Evolutionary conservation across 1,139 yeast species (phyloP).

Genomic region (Suhomyces bribrorum): DNA sequence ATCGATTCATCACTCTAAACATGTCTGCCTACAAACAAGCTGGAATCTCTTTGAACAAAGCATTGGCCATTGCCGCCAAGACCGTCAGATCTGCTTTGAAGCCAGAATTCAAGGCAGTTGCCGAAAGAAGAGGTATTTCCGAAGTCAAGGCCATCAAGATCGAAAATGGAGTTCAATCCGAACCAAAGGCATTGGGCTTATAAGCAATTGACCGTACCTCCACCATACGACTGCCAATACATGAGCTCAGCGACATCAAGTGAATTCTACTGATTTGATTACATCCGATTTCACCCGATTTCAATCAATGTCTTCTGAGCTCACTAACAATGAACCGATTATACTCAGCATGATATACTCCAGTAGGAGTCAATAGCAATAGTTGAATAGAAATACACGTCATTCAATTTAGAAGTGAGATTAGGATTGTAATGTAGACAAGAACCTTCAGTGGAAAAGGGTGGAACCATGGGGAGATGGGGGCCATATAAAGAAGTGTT

Average conservation of each 20-base stretch:
- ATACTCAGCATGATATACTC: background rate
- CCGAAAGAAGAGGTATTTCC: slow-evolving; percentile 70
- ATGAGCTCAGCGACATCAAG: no score
- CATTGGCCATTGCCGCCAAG: slow-evolving; percentile 87
- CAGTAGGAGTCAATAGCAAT: background rate
- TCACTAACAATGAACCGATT: no score
- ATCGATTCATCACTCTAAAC: slow-evolving; percentile 14
- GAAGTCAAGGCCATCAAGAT: slow-evolving; percentile 78
- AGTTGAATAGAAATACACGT: background rate
- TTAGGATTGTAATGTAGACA: no score
- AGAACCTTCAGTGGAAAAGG: no score
- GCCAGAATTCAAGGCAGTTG: slow-evolving; percentile 77
- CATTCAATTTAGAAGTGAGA: background rate
- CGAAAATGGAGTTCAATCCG: slow-evolving; percentile 61
- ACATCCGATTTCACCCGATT: no score
- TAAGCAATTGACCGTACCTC: background rate
- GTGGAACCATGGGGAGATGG: no score
- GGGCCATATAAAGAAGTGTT: background rate
- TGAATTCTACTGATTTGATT: no score
- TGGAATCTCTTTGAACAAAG: slow-evolving; percentile 85
- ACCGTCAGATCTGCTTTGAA: slow-evolving; percentile 87
- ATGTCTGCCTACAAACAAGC: slow-evolving; percentile 87
- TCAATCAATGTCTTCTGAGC: no score
- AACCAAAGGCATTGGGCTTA: slow-evolving; percentile 32
- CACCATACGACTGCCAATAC: no score